phyloP scores from a whole-genome alignment of 23 red algal genomes.

The Gracilaria vermiculophylla region DNA sequence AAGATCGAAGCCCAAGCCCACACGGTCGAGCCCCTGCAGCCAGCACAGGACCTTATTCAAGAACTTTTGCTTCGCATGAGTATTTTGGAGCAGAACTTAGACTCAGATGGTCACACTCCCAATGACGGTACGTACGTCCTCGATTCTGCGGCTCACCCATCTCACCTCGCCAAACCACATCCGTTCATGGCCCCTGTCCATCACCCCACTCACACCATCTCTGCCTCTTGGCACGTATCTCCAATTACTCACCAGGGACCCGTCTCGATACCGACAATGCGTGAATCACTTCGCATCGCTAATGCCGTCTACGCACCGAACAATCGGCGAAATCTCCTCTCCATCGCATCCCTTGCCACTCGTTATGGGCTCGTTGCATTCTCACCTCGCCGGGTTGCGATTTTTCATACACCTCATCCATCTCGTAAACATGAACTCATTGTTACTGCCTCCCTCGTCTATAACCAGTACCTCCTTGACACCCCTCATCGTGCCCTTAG shows the following conservation, averaged over 20 bases:
- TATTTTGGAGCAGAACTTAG: neutral
- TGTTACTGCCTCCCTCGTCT: neutral
- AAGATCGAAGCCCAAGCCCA: neutral
- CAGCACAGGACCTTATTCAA: neutral
- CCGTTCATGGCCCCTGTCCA: neutral
- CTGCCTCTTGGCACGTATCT: neutral
- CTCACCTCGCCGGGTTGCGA: neutral
- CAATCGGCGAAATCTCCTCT: neutral
- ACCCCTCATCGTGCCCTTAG: neutral
- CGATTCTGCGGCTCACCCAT: constrained; percentile 17
- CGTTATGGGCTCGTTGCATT: neutral
- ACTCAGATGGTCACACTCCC: neutral
- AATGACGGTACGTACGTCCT: constrained; percentile 1
- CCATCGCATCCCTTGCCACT: neutral
- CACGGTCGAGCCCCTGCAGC: neutral
- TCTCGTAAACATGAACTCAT: neutral
- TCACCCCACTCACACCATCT: neutral
- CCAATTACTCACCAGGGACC: neutral
- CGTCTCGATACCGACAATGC: neutral
- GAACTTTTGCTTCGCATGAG: neutral
- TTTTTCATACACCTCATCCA: neutral
- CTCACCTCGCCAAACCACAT: neutral
- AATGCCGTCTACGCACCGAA: neutral
- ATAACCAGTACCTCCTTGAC: neutral
- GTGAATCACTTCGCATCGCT: neutral